These are phyloP conservation scores for Entomortierella beljakovae DNA, from an alignment of 192 early-diverging fungal genomes.

Conservation along the genomic window DNA sequence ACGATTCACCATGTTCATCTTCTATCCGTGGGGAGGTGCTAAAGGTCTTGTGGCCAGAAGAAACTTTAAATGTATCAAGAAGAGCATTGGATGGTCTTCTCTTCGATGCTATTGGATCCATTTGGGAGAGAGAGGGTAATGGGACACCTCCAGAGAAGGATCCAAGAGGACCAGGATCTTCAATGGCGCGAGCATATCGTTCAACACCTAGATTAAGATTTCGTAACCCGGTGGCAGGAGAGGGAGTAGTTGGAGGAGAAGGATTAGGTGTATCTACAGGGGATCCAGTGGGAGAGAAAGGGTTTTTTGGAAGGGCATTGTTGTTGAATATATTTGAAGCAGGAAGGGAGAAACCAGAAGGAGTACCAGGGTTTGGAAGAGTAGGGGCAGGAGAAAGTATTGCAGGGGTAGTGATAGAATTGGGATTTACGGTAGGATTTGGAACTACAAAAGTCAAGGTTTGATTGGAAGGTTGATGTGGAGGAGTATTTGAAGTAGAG, in stretches of 20 bases:
- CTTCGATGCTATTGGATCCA: conserved; percentile 6
- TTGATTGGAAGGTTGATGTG: background rate
- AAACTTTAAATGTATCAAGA: conserved; percentile 2
- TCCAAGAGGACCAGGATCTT: conserved; percentile 31
- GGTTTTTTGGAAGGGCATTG: conserved; percentile 11
- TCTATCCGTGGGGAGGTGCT: background rate
- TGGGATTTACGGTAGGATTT: background rate
- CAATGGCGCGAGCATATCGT: conserved; percentile 40
- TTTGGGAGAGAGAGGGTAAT: conserved; percentile 29
- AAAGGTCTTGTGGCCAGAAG: background rate
- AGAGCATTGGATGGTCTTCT: conserved; percentile 29
- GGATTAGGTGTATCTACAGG: conserved; percentile 17
- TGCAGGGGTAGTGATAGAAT: background rate
- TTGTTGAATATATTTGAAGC: conserved; percentile 29
- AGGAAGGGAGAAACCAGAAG: conserved; percentile 41
- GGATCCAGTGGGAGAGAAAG: conserved; percentile 26
- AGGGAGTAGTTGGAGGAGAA: conserved; percentile 27
- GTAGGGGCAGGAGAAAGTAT: background rate
- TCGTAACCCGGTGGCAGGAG: conserved; percentile 15
- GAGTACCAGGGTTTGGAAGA: conserved; percentile 4
- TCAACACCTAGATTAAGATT: conserved; percentile 46
- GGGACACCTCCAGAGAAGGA: conserved; percentile 43
- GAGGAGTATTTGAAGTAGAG: background rate
- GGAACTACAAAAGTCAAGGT: background rate
- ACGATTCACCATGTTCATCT: background rate